A percentile compares a stretch with the other conserved stretches of the same genome.
Conservation (phyloP, 148 eudicot genomes). For the Diospyros kaki region DNA sequence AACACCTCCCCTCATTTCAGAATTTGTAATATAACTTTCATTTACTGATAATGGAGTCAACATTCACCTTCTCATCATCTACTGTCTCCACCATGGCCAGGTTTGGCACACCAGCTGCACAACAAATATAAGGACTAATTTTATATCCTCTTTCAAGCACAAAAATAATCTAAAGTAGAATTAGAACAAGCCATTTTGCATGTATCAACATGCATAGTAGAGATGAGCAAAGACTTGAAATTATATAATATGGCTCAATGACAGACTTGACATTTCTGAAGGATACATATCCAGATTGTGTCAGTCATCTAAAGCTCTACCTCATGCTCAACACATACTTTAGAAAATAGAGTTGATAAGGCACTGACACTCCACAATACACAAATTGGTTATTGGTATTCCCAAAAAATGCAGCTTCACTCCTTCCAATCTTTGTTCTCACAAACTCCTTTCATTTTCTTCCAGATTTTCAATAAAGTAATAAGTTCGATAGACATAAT, state of each 20-base stretch:
- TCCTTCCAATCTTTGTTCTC: neutral
- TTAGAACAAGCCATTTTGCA: neutral
- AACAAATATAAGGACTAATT: conserved; percentile 5
- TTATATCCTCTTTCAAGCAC: conserved; percentile 12
- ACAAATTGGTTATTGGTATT: neutral
- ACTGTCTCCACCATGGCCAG: conserved; percentile 93
- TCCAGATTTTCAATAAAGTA: neutral
- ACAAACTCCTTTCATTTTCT: neutral
- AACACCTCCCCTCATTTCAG: conserved; percentile 3
- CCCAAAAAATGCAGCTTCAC: neutral
- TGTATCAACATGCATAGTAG: neutral
- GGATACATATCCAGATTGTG: neutral
- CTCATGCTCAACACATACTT: neutral
- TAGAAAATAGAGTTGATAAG: neutral
- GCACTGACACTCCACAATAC: neutral
- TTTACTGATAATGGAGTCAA: neutral
- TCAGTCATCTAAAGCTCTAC: neutral
- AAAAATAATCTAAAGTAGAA: neutral
- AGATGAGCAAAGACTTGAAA: neutral
- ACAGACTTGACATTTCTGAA: neutral
- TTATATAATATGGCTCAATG: neutral
- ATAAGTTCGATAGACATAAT: neutral
- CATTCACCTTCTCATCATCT: conserved; percentile 89
- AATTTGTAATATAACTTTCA: neutral
- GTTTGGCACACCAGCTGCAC: conserved; percentile 80